phyloP scores from a whole-genome alignment of 2,329 filamentous ascomycete genomes.

The Didymosphaeria variabile region DNA sequence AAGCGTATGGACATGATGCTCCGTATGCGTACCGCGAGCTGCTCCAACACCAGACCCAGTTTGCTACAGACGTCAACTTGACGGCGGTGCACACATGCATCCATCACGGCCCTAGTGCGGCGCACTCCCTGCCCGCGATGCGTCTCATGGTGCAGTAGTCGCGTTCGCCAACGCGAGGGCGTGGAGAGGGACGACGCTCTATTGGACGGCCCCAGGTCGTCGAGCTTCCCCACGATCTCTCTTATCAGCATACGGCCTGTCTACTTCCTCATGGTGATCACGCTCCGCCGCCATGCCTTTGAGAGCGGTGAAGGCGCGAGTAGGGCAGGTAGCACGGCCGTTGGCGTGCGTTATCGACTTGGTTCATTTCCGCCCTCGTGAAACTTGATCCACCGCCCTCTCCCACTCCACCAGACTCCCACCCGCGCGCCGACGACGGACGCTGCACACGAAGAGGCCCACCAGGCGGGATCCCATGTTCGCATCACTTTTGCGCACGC shows the following conservation, averaged over 20 bases:
- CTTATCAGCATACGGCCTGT: conserved; percentile 12
- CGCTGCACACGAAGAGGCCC: conserved; percentile 13
- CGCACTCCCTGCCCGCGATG: conserved; percentile 2
- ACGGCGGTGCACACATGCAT: not conserved
- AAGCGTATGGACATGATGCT: too few relatives aligned
- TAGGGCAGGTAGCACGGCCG: conserved; percentile 16
- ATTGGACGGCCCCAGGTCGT: conserved; percentile 11
- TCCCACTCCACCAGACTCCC: conserved; percentile 17
- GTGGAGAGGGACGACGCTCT: not conserved
- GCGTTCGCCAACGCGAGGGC: conserved; percentile 18
- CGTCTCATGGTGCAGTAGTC: conserved; percentile 23
- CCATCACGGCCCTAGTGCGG: not conserved
- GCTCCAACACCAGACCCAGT: too few relatives aligned
- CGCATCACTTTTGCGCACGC: conserved; percentile 47
- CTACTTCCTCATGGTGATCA: conserved; percentile 26
- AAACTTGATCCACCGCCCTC: conserved; percentile 14
- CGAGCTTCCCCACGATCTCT: conserved; percentile 15
- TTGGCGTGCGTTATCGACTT: conserved; percentile 19
- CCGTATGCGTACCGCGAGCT: not conserved
- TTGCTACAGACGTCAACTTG: too few relatives aligned
- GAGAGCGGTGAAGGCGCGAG: conserved; percentile 25
- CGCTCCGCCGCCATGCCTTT: conserved; percentile 14
- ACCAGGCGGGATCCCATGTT: conserved; percentile 44
- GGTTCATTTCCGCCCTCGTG: conserved; percentile 19
- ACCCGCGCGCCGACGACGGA: conserved; percentile 15